These are phyloP conservation scores for Cordyceps cicadae DNA, from an alignment of 2,329 filamentous ascomycete genomes.

Conservation along the genomic window DNA sequence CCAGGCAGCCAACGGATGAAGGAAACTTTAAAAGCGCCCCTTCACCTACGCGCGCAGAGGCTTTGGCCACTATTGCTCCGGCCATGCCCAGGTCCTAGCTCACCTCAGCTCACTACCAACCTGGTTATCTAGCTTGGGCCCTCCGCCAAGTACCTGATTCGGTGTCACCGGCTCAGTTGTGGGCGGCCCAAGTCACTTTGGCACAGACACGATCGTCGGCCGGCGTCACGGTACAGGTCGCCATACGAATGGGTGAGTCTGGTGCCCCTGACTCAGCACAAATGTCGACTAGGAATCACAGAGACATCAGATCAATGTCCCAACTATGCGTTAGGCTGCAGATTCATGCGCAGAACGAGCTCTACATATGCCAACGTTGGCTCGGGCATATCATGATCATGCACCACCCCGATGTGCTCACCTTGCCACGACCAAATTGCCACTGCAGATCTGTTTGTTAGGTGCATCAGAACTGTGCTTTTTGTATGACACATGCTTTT, in stretches of 20 bases:
- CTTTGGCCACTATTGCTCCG: not conserved
- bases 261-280: not conserved
- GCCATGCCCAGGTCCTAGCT: not conserved
- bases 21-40: not conserved
- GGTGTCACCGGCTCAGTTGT: not conserved
- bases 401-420: not conserved
- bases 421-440: not conserved
- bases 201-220: conserved; percentile 10
- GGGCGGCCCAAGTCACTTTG: not conserved
- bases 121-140: no score
- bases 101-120: not conserved
- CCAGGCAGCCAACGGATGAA: not conserved
- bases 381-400: not conserved
- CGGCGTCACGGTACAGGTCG: not conserved
- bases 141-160: not conserved
- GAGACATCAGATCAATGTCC: not conserved
- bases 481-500: not conserved
- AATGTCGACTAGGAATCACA: not conserved
- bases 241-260: not conserved
- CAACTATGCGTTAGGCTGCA: no score
- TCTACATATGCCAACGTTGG: no score
- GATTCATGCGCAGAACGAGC: no score
- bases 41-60: not conserved
- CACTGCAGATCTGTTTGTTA: not conserved
- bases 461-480: not conserved